phyloP scores from a whole-genome alignment of 1,284 basidiomycete species.

The Irpex rosettiformis region DNA sequence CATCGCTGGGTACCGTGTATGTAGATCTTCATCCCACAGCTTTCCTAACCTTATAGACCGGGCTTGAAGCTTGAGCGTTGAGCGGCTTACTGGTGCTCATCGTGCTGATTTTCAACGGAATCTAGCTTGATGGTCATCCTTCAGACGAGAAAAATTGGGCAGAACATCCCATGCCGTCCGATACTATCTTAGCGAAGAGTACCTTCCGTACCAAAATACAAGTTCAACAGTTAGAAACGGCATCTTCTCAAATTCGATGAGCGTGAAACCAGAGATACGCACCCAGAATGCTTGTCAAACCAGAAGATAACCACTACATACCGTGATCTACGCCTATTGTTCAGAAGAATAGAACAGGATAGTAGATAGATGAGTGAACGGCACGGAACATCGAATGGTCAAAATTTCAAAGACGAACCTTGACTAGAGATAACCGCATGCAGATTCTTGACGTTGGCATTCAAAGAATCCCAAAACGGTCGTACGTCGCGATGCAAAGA shows the following conservation, averaged over 20 bases:
- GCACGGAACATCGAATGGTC: background rate
- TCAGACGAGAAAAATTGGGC: constrained; percentile 46
- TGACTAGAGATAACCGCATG: constrained; percentile 66
- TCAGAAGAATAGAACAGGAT: background rate
- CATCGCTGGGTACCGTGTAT: background rate
- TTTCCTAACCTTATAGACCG: too few species aligned
- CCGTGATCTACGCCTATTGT: constrained; percentile 50
- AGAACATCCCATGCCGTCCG: constrained; percentile 62
- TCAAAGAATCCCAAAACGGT: constrained; percentile 60
- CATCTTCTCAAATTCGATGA: background rate
- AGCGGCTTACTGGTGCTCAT: constrained; percentile 22
- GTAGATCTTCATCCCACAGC: too few species aligned
- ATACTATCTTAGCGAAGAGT: constrained; percentile 50
- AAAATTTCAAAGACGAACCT: constrained; percentile 35
- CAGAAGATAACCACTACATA: constrained; percentile 74
- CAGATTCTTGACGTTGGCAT: constrained; percentile 56
- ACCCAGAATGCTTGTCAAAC: constrained; percentile 73
- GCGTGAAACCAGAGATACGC: constrained; percentile 18
- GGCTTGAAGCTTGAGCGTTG: too few species aligned
- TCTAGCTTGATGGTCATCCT: constrained; percentile 53
- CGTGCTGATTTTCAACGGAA: constrained; percentile 50
- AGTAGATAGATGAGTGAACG: background rate
- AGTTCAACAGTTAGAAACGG: background rate
- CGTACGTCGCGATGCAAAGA: constrained; percentile 42
- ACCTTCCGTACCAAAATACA: constrained; percentile 56